These are phyloP conservation scores for Heliosperma pusillum DNA, from an alignment of 148 eudicot species.

Conservation along the genomic window DNA sequence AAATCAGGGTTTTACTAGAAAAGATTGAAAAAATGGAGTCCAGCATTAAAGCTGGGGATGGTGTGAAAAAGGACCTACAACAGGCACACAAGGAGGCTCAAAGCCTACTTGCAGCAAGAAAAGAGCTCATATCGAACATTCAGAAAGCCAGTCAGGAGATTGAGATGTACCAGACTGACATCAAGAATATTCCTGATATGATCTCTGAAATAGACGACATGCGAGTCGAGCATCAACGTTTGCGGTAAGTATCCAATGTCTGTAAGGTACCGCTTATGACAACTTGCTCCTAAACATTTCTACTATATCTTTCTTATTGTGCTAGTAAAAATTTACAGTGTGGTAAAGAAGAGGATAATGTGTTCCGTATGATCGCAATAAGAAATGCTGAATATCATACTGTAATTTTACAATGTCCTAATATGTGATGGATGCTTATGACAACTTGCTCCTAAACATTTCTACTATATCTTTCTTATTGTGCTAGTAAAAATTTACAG, in stretches of 20 bases:
- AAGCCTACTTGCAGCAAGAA: constrained; percentile 47
- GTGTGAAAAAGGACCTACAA: constrained; percentile 58
- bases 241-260: constrained; percentile 57
- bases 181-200: constrained; percentile 65
- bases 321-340: not conserved
- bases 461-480: not conserved
- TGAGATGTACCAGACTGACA: constrained; percentile 50
- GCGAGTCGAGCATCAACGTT: constrained; percentile 66
- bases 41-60: constrained; percentile 55
- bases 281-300: not conserved
- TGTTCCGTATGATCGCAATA: no score
- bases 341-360: no score
- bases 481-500: not conserved
- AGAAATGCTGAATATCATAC: no score
- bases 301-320: not conserved
- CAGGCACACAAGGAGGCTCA: constrained; percentile 69
- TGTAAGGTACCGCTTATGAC: not conserved
- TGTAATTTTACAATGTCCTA: not conserved
- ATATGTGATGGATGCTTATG: not conserved
- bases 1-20: constrained; percentile 62
- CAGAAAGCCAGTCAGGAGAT: constrained; percentile 57
- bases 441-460: not conserved
- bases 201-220: constrained; percentile 57
- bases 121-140: constrained; percentile 55
- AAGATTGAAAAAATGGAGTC: constrained; percentile 80